Conservation (phyloP, 1,139 yeast genomes). For the Trichomonascaceae sp. region DNA sequence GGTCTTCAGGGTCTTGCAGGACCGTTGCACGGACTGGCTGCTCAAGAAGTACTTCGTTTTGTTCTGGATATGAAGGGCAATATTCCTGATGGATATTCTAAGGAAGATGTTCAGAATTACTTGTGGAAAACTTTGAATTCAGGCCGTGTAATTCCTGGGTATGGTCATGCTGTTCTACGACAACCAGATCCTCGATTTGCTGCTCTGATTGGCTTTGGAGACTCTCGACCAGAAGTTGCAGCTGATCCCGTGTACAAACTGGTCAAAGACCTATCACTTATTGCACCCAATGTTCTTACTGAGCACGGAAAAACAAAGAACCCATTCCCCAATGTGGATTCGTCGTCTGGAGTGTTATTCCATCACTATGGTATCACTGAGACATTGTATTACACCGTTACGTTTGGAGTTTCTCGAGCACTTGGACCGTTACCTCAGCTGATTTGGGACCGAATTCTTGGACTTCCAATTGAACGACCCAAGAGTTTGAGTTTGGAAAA, state of each 20-base stretch:
- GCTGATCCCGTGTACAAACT: slow-evolving; percentile 50
- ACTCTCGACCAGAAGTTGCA: slow-evolving; percentile 32
- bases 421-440: slow-evolving; percentile 96
- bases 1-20: slow-evolving; percentile 98
- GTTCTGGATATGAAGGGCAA: slow-evolving; percentile 73
- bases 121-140: slow-evolving; percentile 87
- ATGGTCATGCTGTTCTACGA: slow-evolving; percentile 95
- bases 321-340: slow-evolving; percentile 99
- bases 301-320: slow-evolving; percentile 98
- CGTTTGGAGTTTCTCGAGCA: slow-evolving; percentile 97
- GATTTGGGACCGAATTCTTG: slow-evolving; percentile 93
- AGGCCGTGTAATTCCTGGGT: slow-evolving; percentile 96
- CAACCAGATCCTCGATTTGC: slow-evolving; percentile 97
- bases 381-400: slow-evolving; percentile 93
- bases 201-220: slow-evolving; percentile 93
- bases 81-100: slow-evolving; percentile 65
- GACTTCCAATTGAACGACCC: slow-evolving; percentile 96
- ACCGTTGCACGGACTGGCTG: slow-evolving; percentile 97
- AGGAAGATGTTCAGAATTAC: slow-evolving; percentile 68
- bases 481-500: slow-evolving; percentile 75
- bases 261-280: slow-evolving; percentile 70
- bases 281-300: slow-evolving; percentile 91
- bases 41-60: slow-evolving; percentile 96
- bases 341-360: slow-evolving; percentile 94
- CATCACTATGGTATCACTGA: slow-evolving; percentile 96